Conservation (phyloP, 768 basidiomycete species). For the Leccinum variicolor region DNA sequence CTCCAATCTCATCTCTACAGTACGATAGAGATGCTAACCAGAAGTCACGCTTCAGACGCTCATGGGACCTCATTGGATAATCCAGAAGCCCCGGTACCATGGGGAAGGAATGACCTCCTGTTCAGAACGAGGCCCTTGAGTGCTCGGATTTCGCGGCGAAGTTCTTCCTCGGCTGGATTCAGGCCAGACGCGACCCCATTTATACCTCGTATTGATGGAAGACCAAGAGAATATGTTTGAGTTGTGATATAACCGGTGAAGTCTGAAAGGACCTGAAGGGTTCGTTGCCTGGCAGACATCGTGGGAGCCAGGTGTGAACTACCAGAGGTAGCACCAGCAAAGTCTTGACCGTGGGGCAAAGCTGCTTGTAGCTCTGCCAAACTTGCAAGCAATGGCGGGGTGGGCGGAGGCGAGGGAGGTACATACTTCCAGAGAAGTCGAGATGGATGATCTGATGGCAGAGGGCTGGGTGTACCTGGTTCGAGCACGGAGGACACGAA, state of each 20-base stretch:
- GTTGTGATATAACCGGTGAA: constrained; percentile 79
- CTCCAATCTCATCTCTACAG: neutral
- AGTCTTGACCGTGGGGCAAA: constrained; percentile 20
- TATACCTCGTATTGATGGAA: constrained; percentile 14
- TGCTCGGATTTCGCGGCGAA: constrained; percentile 70
- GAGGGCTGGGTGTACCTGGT: neutral
- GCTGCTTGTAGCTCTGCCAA: constrained; percentile 18
- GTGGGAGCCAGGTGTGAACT: constrained; percentile 6
- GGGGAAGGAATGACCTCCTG: constrained; percentile 42
- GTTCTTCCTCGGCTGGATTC: constrained; percentile 51
- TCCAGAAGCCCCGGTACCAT: constrained; percentile 1
- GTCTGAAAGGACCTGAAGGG: constrained; percentile 62
- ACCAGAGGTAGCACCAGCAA: constrained; percentile 9
- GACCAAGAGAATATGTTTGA: constrained; percentile 51
- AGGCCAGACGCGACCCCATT: constrained; percentile 16
- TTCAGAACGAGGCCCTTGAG: constrained; percentile 79
- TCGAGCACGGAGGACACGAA: constrained; percentile 41
- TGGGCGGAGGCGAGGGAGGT: constrained; percentile 26
- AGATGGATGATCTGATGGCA: constrained; percentile 18
- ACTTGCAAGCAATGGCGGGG: constrained; percentile 28
- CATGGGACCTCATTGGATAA: constrained; percentile 1
- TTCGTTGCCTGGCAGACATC: constrained; percentile 49
- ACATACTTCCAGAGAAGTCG: constrained; percentile 38
- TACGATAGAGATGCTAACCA: neutral
- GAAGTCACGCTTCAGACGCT: constrained; percentile 1